Evolutionary conservation across 2,329 filamentous ascomycete genomes (phyloP).

Genomic region (Fusarium sp.): DNA sequence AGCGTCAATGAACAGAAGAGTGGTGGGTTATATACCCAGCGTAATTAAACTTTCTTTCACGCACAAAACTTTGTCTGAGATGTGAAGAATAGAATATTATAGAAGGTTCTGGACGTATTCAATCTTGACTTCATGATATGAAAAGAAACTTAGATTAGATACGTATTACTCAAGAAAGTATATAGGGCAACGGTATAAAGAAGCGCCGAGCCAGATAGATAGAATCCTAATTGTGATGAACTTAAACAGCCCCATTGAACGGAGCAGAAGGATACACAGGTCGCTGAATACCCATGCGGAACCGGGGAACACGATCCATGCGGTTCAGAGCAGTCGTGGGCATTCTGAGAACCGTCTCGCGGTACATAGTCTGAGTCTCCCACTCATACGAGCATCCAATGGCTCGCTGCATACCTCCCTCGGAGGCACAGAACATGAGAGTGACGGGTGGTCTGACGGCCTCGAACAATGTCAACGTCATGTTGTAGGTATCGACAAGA

Average conservation of each 20-base stretch:
- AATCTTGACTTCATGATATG: not conserved
- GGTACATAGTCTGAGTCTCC: conserved; percentile 49
- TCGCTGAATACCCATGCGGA: conserved; percentile 47
- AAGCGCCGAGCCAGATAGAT: not conserved
- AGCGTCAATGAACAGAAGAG: not conserved
- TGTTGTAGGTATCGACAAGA: conserved; percentile 55
- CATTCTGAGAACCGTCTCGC: conserved; percentile 47
- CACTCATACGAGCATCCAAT: conserved; percentile 49
- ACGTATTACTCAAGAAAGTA: too few relatives aligned
- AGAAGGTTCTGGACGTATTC: not conserved
- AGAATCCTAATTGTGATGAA: not conserved
- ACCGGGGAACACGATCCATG: conserved; percentile 46
- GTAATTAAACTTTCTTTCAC: not conserved
- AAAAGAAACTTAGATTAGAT: not conserved
- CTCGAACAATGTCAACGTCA: conserved; percentile 54
- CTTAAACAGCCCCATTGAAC: conserved; percentile 24
- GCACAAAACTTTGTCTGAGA: not conserved
- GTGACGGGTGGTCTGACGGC: conserved; percentile 47
- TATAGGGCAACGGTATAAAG: not conserved
- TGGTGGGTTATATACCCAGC: not conserved
- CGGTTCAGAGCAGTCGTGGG: conserved; percentile 44
- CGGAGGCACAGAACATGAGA: conserved; percentile 48
- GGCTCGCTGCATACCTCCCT: conserved; percentile 49
- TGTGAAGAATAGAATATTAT: not conserved
- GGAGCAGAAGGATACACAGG: conserved; percentile 39